Conservation (phyloP, 768 basidiomycete species). For the Psilocybe sp. region DNA sequence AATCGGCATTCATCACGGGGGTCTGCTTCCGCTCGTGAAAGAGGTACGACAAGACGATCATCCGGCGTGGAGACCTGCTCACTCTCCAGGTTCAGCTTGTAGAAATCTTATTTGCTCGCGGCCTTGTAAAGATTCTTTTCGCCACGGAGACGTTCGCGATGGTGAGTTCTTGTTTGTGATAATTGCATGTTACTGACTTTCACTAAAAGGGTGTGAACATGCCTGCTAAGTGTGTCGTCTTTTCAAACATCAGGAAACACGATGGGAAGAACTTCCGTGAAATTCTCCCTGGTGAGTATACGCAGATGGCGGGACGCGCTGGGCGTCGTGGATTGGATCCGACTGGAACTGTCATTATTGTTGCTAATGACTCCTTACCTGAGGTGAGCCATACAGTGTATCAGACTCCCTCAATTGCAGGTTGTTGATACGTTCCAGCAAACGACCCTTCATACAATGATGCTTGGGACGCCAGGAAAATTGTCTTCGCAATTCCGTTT, state of each 20-base stretch:
- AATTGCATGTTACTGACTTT: not conserved
- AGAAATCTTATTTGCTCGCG: conserved; percentile 93
- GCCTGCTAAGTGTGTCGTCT: conserved; percentile 97
- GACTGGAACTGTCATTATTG: conserved; percentile 93
- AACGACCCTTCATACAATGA: conserved; percentile 78
- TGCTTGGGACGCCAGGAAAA: conserved; percentile 90
- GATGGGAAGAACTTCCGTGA: conserved; percentile 92
- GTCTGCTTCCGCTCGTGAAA: conserved; percentile 93
- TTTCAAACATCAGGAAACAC: conserved; percentile 92
- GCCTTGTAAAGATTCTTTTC: conserved; percentile 93
- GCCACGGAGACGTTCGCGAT: conserved; percentile 99
- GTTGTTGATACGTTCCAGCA: conserved; percentile 42
- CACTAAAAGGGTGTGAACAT: conserved; percentile 89
- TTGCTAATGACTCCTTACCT: conserved; percentile 79
- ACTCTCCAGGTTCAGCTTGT: conserved; percentile 60
- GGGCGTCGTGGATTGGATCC: conserved; percentile 93
- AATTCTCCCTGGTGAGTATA: conserved; percentile 89
- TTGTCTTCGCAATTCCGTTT: conserved; percentile 94
- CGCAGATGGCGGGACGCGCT: conserved; percentile 98
- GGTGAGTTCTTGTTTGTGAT: conserved; percentile 45
- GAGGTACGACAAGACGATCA: conserved; percentile 51
- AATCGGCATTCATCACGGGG: conserved; percentile 97
- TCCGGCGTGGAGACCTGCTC: not conserved
- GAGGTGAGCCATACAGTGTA: conserved; percentile 52
- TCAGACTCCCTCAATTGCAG: not conserved